Evolutionary conservation across 768 basidiomycete species (phyloP).

Genomic region (Pleurotus cornucopiae): DNA sequence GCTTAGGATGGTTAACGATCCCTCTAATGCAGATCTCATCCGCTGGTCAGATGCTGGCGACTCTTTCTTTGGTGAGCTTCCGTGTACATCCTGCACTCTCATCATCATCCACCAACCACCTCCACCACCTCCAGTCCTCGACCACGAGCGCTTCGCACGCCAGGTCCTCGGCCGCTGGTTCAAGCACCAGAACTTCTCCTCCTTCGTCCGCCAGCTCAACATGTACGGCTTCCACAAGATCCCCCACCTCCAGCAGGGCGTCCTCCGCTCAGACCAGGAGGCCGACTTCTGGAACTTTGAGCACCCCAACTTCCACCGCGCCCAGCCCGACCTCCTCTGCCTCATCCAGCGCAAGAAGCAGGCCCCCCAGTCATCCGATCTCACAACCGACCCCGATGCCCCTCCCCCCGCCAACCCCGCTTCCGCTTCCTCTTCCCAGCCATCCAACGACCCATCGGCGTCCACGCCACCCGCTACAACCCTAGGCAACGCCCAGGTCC

Average conservation of each 20-base stretch:
- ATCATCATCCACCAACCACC: not conserved
- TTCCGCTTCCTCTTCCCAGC: conserved; percentile 9
- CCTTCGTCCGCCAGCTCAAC: conserved; percentile 90
- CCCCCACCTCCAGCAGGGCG: conserved; percentile 93
- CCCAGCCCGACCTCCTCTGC: conserved; percentile 82
- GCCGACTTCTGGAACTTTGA: conserved; percentile 90
- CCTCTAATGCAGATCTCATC: conserved; percentile 77
- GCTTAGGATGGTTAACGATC: conserved; percentile 87
- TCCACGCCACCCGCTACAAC: conserved; percentile 7
- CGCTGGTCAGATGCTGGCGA: conserved; percentile 90
- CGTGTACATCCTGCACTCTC: not conserved
- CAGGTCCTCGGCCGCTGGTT: conserved; percentile 93
- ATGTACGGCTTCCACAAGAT: conserved; percentile 97
- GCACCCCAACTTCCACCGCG: conserved; percentile 84
- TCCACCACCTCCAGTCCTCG: conserved; percentile 56
- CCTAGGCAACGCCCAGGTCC: conserved; percentile 43
- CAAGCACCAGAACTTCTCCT: conserved; percentile 95
- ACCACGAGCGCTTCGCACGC: conserved; percentile 85
- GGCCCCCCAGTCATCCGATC: conserved; percentile 23
- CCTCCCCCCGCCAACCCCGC: conserved; percentile 23
- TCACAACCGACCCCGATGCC: conserved; percentile 20
- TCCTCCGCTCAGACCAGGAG: conserved; percentile 76
- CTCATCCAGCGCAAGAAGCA: conserved; percentile 88
- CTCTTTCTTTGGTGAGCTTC: conserved; percentile 76
- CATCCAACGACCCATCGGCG: too few species aligned